Base-by-base conservation (phyloP, 1,139 yeast genomes). In the Suhomyces coccinellae region DNA sequence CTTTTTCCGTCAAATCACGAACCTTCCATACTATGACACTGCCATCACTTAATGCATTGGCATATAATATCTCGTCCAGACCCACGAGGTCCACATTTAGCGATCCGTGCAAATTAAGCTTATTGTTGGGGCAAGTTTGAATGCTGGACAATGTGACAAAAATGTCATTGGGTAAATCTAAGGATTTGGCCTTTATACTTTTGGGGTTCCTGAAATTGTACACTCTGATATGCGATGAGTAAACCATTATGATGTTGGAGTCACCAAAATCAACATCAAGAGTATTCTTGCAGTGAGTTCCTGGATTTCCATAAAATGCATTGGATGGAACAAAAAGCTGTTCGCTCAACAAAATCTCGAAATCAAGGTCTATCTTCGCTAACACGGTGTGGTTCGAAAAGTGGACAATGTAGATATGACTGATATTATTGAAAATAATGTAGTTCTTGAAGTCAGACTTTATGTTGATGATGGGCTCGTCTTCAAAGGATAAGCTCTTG, bases 201-300 rank as follows among this genome's bases (percentile, higher is more conserved):
- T 38, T 16, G 15, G 44, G n/a, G 15, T 46, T 45, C 8, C 43
- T 41, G 47, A 57, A 69, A 43, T 67, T 61, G 28, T 62, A 55
- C 6, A 64, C 70, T 24, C 59, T 56, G 31, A 77, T 57, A 12
- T 52, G 49, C 2, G 52, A 34, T 2, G 51, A 59, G 46, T 60
- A 57, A 45, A 69, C 56, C 5, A 75, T 33, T 1, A 76, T 57
- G 4, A 76, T 58, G 47, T 69, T 68, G 38, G 60, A 57, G 20
- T 77, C 81, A 1, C 80, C 85, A 55, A 76, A 81, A 61, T 85
- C 91, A 27, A 80, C 77, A 40, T 71, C 68, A 46, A 75, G 33
- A 13, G 41, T 43, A 40, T 53, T 53, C 9, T 44, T 37, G 24
- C 36, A 13, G 14, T 36, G 32, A 2, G 38, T 36, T 5, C 39